These are phyloP conservation scores for Mycena belliarum DNA, from an alignment of 768 basidiomycete species.

Conservation along the genomic window DNA sequence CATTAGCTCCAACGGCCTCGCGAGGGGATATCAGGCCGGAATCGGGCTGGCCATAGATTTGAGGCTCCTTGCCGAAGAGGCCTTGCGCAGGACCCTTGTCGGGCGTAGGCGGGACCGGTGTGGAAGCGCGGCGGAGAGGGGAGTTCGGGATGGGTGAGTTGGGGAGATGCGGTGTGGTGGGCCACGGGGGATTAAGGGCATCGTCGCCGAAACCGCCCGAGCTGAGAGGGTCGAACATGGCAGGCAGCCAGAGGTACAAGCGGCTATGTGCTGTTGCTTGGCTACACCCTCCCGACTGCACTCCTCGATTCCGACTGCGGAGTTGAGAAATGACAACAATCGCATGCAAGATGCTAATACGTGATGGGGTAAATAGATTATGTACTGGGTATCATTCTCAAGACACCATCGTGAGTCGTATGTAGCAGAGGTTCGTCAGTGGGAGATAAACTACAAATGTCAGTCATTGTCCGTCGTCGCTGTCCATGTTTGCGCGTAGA, in stretches of 20 bases:
- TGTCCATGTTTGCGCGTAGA: background rate
- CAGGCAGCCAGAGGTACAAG: background rate
- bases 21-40: slow-evolving; percentile 80
- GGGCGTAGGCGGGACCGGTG: slow-evolving; percentile 51
- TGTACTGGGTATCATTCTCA: background rate
- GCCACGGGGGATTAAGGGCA: slow-evolving; percentile 65
- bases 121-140: slow-evolving; percentile 60
- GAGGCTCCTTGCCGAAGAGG: slow-evolving; percentile 76
- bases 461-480: background rate
- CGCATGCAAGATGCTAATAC: background rate
- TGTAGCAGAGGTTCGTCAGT: background rate
- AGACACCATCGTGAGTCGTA: background rate
- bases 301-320: background rate
- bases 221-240: slow-evolving; percentile 66
- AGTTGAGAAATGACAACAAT: background rate
- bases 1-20: slow-evolving; percentile 65
- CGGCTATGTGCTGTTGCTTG: background rate
- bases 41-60: slow-evolving; percentile 86
- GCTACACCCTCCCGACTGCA: background rate
- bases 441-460: background rate
- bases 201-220: slow-evolving; percentile 56
- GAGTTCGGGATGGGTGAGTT: slow-evolving; percentile 64
- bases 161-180: slow-evolving; percentile 74
- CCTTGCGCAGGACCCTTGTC: slow-evolving; percentile 57
- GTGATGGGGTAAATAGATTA: background rate